Percentiles rank a stretch among this genome's conserved stretches.
Conservation (phyloP, 176 grass and related monocot species). For the Oropetium thomaeum region DNA sequence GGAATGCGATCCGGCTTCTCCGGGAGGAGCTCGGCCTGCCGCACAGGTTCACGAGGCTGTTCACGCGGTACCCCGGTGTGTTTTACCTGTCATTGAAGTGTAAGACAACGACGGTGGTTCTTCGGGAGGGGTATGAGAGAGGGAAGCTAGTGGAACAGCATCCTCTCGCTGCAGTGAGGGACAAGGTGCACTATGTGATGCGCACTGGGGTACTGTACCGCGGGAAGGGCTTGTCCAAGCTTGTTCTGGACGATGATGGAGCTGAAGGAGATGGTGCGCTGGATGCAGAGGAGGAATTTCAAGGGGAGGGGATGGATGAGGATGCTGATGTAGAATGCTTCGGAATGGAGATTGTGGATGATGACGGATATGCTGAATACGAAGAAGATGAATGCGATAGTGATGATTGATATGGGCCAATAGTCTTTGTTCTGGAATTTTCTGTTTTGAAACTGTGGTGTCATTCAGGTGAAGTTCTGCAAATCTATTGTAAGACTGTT, state of each 20-base stretch:
- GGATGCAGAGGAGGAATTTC: slow-evolving; percentile 34
- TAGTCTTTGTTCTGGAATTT: slow-evolving; percentile 16
- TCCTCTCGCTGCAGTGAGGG: slow-evolving; percentile 52
- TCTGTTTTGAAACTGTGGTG: neutral
- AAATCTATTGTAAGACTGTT: slow-evolving; percentile 14
- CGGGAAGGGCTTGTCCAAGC: slow-evolving; percentile 62
- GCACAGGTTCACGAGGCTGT: slow-evolving; percentile 83
- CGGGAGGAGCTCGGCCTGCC: slow-evolving; percentile 80
- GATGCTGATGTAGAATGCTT: slow-evolving; percentile 71
- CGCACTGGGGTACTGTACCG: slow-evolving; percentile 72
- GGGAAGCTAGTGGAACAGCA: slow-evolving; percentile 83
- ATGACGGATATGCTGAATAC: slow-evolving; percentile 30
- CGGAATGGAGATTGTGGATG: slow-evolving; percentile 57
- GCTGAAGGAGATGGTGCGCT: slow-evolving; percentile 39
- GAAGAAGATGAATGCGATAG: slow-evolving; percentile 39
- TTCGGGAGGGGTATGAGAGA: slow-evolving; percentile 81
- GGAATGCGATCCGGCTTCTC: slow-evolving; percentile 72
- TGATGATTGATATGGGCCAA: slow-evolving; percentile 33
- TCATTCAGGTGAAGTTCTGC: slow-evolving; percentile 2
- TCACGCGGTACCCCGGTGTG: slow-evolving; percentile 79
- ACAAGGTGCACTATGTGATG: slow-evolving; percentile 91
- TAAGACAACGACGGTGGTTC: slow-evolving; percentile 76
- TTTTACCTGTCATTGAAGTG: slow-evolving; percentile 92
- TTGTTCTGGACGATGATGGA: slow-evolving; percentile 65
- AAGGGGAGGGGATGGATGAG: slow-evolving; percentile 34